A percentile compares a stretch with the other conserved stretches of the same genome.
Evolutionary conservation across 129 eudicot species (phyloP).

Genomic region (Tanacetum coccineum): DNA sequence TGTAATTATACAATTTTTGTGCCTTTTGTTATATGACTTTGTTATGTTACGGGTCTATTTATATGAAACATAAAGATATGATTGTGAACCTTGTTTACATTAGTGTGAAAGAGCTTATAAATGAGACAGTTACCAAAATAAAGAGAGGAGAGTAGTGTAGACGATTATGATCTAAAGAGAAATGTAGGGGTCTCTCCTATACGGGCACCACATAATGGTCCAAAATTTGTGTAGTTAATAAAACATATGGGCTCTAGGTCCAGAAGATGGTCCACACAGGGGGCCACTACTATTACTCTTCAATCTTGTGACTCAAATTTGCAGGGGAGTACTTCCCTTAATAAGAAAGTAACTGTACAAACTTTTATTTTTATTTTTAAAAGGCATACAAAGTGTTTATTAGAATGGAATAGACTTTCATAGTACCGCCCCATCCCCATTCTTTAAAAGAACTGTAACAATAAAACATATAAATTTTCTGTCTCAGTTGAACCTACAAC

Average conservation of each 20-base stretch:
- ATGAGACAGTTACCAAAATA: conserved; percentile 5
- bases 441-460: not conserved
- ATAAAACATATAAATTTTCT: not conserved
- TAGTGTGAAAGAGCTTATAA: not conserved
- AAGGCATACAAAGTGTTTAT: too few species aligned
- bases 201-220: conserved; percentile 35
- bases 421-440: conserved; percentile 5
- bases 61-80: not conserved
- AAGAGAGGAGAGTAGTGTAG: not conserved
- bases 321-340: conserved; percentile 24
- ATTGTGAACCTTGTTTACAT: not conserved
- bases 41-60: not conserved
- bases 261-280: conserved; percentile 31
- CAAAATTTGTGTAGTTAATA: conserved; percentile 32
- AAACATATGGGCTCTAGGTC: conserved; percentile 43
- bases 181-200: conserved; percentile 12
- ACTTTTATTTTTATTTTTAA: too few species aligned
- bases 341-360: conserved; percentile 24
- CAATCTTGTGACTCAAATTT: conserved; percentile 26
- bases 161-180: not conserved
- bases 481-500: not conserved
- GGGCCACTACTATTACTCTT: conserved; percentile 31
- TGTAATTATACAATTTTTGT: not conserved
- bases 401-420: conserved; percentile 2
- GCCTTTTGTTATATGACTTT: not conserved